A percentile compares a stretch with the other conserved stretches of the same genome.
These are phyloP conservation scores for Mesotaenium endlicherianum DNA, from an alignment of 139 green algal species.

Conservation along the genomic window DNA sequence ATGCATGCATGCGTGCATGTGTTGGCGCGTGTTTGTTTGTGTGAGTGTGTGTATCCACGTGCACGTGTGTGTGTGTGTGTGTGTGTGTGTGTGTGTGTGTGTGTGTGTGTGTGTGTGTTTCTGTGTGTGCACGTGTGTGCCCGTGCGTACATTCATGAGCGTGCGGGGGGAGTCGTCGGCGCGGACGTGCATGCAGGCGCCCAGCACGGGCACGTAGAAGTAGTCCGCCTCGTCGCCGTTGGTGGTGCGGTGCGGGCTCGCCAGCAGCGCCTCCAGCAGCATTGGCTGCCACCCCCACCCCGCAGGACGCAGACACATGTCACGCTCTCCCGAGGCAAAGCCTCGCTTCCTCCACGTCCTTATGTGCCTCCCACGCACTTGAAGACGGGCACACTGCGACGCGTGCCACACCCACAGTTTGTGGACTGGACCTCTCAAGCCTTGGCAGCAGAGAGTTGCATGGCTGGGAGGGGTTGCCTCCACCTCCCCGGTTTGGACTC, in stretches of 20 bases:
- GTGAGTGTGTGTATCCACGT: not conserved
- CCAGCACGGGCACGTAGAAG: slow-evolving; percentile 38
- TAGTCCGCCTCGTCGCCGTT: slow-evolving; percentile 29
- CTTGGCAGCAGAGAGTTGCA: not conserved
- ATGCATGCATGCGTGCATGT: not conserved
- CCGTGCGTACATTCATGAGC: slow-evolving; percentile 2
- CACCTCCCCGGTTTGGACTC: not conserved
- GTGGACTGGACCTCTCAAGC: not conserved
- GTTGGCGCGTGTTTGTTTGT: not conserved
- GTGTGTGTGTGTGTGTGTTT: not conserved
- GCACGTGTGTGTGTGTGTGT: not conserved
- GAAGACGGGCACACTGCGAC: not conserved
- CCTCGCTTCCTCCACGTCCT: not conserved
- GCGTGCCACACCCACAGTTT: not conserved
- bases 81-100: not conserved
- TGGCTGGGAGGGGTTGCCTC: too few species aligned
- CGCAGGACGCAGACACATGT: not conserved
- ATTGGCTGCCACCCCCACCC: not conserved
- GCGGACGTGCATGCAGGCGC: slow-evolving; percentile 9
- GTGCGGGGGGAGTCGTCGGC: slow-evolving; percentile 23
- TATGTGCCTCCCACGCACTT: not conserved
- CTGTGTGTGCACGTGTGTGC: not conserved
- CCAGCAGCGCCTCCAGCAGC: slow-evolving; percentile 16
- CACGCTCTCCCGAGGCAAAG: not conserved
- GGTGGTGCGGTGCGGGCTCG: slow-evolving; percentile 21